phyloP scores from a whole-genome alignment of 139 green algal genomes.

The Coelastrella sp. region DNA sequence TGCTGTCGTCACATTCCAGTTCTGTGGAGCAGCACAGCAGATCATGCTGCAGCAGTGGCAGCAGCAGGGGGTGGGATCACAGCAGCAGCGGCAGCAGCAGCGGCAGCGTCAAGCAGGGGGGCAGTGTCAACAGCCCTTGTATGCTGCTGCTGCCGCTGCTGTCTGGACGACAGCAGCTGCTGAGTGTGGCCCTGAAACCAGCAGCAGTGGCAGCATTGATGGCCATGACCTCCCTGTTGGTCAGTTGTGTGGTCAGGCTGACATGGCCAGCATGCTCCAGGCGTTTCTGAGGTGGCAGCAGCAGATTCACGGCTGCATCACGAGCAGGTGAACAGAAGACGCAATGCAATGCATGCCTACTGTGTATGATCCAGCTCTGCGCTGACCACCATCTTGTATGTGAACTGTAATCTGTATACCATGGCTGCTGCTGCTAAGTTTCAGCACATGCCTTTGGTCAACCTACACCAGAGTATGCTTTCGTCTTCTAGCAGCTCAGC shows the following conservation, averaged over 20 bases:
- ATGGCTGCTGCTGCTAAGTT: no score
- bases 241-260: not conserved
- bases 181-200: not conserved
- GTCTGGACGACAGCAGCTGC: no score
- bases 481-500: no score
- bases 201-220: not conserved
- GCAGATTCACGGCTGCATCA: not conserved
- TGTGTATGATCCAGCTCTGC: not conserved
- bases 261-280: slow-evolving; percentile 20
- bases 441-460: no score
- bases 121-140: not conserved
- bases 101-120: not conserved
- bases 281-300: slow-evolving; percentile 36
- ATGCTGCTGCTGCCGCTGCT: slow-evolving; percentile 9
- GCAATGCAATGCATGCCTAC: not conserved
- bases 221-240: not conserved
- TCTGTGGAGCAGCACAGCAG: slow-evolving; percentile 7
- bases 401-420: no score
- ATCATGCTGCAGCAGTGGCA: slow-evolving; percentile 22
- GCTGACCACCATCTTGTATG: not conserved
- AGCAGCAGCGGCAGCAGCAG: slow-evolving; percentile 35
- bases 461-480: no score
- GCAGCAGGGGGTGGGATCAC: not conserved
- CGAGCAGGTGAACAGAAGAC: not conserved
- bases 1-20: slow-evolving; percentile 49